Conservation (phyloP, 257 asterid species). For the Gynochthodes officinalis region DNA sequence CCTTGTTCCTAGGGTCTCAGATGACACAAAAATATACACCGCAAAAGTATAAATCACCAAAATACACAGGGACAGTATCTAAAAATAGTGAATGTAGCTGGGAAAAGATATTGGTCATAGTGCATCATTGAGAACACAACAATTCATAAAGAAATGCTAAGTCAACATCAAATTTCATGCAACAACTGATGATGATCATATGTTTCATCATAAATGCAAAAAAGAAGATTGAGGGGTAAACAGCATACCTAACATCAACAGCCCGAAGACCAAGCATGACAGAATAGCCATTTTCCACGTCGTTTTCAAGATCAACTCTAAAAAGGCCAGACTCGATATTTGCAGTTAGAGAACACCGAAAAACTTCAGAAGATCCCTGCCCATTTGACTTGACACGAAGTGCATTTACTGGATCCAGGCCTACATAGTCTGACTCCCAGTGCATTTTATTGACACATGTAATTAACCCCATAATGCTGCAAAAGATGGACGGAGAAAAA, state of each 20-base stretch:
- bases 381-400: constrained; percentile 35
- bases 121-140: neutral
- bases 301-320: constrained; percentile 67
- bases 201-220: neutral
- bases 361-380: constrained; percentile 21
- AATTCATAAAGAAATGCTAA: neutral
- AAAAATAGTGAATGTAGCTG: too few species aligned
- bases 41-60: too few species aligned
- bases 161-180: neutral
- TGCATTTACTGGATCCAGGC: constrained; percentile 17
- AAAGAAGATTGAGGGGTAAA: constrained; percentile 21
- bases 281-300: constrained; percentile 46
- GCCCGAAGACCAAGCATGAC: constrained; percentile 45
- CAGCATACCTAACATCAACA: constrained; percentile 57
- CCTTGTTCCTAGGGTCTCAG: too few species aligned
- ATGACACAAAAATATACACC: too few species aligned
- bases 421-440: constrained; percentile 37
- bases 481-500: constrained; percentile 60
- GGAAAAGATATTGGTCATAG: neutral
- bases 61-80: too few species aligned
- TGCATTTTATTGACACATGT: constrained; percentile 38
- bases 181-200: neutral
- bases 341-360: constrained; percentile 59
- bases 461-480: constrained; percentile 48
- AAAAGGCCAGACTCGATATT: constrained; percentile 45